phyloP scores from a whole-genome alignment of 148 eudicot species.

The Mesembryanthemum crystallinum region DNA sequence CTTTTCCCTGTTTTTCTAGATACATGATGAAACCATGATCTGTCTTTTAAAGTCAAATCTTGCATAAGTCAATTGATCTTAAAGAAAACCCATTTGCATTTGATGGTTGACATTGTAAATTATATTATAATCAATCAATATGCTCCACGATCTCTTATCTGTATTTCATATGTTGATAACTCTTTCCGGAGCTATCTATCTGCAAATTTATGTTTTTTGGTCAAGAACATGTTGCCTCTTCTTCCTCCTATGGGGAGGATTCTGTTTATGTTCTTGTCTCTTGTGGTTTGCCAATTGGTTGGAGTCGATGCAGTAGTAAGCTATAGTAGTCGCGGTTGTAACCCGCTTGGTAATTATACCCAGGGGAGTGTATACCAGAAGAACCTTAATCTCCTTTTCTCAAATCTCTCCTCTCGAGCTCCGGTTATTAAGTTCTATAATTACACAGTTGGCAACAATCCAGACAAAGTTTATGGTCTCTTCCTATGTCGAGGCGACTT shows the following conservation, averaged over 20 bases:
- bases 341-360: neutral
- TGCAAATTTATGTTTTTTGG: neutral
- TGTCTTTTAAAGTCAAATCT: too few species aligned
- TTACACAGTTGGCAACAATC: slow-evolving; percentile 1
- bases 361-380: slow-evolving; percentile 6
- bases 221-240: neutral
- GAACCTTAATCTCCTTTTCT: slow-evolving; percentile 14
- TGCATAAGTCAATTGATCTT: too few species aligned
- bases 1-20: too few species aligned
- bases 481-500: slow-evolving; percentile 21
- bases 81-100: too few species aligned
- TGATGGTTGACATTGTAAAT: neutral
- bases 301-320: neutral
- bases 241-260: neutral
- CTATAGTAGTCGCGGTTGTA: neutral
- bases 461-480: slow-evolving; percentile 21
- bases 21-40: too few species aligned
- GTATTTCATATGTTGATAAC: neutral
- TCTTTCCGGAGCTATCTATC: neutral
- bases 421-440: slow-evolving; percentile 6
- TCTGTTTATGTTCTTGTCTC: neutral
- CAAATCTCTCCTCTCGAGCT: slow-evolving; percentile 7
- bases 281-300: neutral
- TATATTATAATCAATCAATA: too few species aligned
- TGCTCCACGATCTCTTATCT: neutral